Evolutionary conservation across 352 stramenopile genomes (phyloP).

Genomic region (Nothophytophthora sp.): DNA sequence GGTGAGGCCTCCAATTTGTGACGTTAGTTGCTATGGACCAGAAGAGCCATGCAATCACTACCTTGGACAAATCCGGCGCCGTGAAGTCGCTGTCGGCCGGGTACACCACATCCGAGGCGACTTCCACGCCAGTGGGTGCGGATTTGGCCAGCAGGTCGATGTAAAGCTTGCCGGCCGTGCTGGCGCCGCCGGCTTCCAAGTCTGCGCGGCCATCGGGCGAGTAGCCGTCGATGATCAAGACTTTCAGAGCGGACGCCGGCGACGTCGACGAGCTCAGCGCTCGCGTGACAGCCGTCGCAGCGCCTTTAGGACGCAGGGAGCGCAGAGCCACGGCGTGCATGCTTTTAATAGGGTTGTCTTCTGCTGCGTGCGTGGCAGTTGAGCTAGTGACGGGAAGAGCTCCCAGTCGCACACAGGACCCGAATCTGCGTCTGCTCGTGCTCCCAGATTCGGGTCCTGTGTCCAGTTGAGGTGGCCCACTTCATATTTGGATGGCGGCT

Average conservation of each 20-base stretch:
- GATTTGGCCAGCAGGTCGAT: slow-evolving; percentile 60
- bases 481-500: too few species aligned
- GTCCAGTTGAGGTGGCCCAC: too few species aligned
- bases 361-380: slow-evolving; percentile 7
- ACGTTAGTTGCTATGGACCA: too few species aligned
- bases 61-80: slow-evolving; percentile 57
- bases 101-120: slow-evolving; percentile 59
- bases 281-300: slow-evolving; percentile 6
- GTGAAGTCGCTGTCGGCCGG: slow-evolving; percentile 67
- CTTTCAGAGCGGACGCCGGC: slow-evolving; percentile 45
- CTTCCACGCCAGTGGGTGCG: slow-evolving; percentile 45
- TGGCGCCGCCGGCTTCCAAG: slow-evolving; percentile 64
- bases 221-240: slow-evolving; percentile 84
- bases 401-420: too few species aligned
- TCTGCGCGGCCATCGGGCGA: slow-evolving; percentile 65
- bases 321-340: too few species aligned
- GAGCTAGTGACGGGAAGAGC: slow-evolving; percentile 22
- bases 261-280: slow-evolving; percentile 19
- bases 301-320: too few species aligned
- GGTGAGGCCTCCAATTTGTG: too few species aligned
- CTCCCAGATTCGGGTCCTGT: too few species aligned
- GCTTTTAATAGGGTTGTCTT: neutral
- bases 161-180: slow-evolving; percentile 74
- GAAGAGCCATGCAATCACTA: slow-evolving; percentile 9
- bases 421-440: too few species aligned